Evolutionary conservation across 2,329 filamentous ascomycete species (phyloP).

Genomic region (Talaromyces pinophilus): DNA sequence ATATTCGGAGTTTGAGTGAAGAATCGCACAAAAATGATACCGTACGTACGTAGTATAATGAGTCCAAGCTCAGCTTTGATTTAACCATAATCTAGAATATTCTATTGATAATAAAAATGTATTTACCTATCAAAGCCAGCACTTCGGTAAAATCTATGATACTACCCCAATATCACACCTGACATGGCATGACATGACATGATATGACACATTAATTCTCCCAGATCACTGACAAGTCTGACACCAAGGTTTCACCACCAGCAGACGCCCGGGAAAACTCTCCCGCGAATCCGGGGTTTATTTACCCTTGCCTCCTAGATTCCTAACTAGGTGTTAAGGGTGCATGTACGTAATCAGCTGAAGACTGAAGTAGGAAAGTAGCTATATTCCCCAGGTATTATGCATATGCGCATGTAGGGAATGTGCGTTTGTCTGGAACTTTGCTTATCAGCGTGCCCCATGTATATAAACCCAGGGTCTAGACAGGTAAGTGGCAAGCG

Average conservation of each 20-base stretch:
- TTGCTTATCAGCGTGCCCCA: neutral
- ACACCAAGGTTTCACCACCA: neutral
- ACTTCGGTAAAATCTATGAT: neutral
- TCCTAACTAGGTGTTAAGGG: too few relatives aligned
- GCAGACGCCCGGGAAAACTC: neutral
- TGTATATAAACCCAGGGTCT: neutral
- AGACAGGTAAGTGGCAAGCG: neutral
- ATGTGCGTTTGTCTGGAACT: neutral
- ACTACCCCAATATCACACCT: neutral
- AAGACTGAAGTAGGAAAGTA: neutral
- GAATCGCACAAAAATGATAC: too few relatives aligned
- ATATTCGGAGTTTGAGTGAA: neutral
- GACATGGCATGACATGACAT: neutral
- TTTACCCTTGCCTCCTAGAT: neutral
- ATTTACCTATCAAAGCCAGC: neutral
- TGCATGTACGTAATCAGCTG: conserved; percentile 2
- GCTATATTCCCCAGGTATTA: neutral
- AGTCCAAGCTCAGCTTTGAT: neutral
- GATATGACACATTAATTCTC: neutral
- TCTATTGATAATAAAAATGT: neutral
- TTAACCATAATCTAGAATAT: neutral
- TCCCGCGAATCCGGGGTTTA: conserved; percentile 15
- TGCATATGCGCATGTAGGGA: conserved; percentile 9
- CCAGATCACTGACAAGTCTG: neutral
- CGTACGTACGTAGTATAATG: too few relatives aligned